phyloP scores from a whole-genome alignment of 2,329 filamentous ascomycete genomes.

The Pestalotiopsis sp. region DNA sequence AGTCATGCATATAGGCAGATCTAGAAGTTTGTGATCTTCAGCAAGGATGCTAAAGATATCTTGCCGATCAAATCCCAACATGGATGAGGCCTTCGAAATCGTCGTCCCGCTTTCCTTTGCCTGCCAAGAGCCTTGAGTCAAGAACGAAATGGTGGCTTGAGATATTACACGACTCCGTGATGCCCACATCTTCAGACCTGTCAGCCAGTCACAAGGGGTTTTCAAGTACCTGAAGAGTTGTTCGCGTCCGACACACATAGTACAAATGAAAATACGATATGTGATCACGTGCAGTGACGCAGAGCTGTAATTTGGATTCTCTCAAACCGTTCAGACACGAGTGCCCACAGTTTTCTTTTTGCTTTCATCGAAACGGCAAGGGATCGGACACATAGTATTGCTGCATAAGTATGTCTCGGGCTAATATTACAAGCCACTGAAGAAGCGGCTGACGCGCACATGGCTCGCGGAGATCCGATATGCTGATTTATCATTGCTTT shows the following conservation, averaged over 20 bases:
- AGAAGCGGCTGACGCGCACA: neutral
- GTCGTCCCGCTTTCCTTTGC: neutral
- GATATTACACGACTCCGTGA: neutral
- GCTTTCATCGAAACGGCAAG: neutral
- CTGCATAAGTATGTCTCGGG: neutral
- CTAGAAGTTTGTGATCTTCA: neutral
- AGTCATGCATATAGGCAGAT: neutral
- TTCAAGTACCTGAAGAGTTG: too few species aligned
- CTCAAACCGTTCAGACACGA: neutral
- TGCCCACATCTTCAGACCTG: neutral
- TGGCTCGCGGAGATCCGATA: neutral
- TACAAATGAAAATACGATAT: too few species aligned
- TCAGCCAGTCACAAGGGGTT: neutral
- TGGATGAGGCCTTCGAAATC: neutral
- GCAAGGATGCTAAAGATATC: neutral
- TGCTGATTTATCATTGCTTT: neutral
- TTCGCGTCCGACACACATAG: too few species aligned
- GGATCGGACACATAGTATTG: neutral
- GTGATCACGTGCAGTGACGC: too few species aligned
- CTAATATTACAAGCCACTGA: neutral
- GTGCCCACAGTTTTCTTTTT: neutral
- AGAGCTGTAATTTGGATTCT: too few species aligned
- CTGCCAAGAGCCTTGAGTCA: neutral
- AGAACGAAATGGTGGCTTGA: neutral
- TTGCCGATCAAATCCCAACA: neutral